A percentile compares a stretch with the other conserved stretches of the same genome.
These are phyloP conservation scores for Mayamaea pseudoterrestris DNA, from an alignment of 108 stramenopile genomes.

Conservation along the genomic window DNA sequence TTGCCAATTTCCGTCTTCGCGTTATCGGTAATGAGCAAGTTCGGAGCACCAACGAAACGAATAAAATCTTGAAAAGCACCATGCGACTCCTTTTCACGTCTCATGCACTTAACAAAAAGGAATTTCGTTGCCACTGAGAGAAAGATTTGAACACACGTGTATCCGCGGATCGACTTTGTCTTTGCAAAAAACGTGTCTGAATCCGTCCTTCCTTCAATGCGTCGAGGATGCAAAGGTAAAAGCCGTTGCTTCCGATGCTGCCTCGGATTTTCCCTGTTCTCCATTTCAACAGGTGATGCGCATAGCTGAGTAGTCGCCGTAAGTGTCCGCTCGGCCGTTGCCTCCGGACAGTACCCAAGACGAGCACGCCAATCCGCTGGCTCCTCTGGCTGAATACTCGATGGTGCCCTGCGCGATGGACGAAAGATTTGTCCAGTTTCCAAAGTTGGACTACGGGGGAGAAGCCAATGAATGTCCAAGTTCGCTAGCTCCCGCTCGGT, in stretches of 20 bases:
- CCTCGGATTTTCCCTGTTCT: too few species aligned
- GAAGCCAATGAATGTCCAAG: not conserved
- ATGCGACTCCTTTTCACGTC: not conserved
- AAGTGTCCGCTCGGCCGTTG: not conserved
- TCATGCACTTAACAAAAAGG: too few species aligned
- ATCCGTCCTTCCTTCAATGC: not conserved
- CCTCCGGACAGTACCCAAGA: not conserved
- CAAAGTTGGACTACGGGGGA: not conserved
- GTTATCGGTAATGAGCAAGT: constrained; percentile 3
- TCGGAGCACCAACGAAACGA: constrained; percentile 21
- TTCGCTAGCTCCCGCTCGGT: constrained; percentile 1
- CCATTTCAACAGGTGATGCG: not conserved
- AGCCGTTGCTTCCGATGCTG: constrained; percentile 2
- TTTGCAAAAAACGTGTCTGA: constrained; percentile 9
- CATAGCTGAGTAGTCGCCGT: not conserved
- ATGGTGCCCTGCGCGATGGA: not conserved
- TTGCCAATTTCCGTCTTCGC: not conserved
- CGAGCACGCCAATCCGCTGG: not conserved
- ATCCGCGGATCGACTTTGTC: constrained; percentile 2
- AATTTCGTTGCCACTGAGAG: too few species aligned
- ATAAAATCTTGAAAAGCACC: not conserved
- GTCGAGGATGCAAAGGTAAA: not conserved
- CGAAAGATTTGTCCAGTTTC: not conserved
- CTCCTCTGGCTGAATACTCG: not conserved
- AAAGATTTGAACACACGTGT: constrained; percentile 6